Percentiles rank a stretch among this genome's conserved stretches.
phyloP scores from a whole-genome alignment of 441 rosid genomes.

The Gossypium armourianum region DNA sequence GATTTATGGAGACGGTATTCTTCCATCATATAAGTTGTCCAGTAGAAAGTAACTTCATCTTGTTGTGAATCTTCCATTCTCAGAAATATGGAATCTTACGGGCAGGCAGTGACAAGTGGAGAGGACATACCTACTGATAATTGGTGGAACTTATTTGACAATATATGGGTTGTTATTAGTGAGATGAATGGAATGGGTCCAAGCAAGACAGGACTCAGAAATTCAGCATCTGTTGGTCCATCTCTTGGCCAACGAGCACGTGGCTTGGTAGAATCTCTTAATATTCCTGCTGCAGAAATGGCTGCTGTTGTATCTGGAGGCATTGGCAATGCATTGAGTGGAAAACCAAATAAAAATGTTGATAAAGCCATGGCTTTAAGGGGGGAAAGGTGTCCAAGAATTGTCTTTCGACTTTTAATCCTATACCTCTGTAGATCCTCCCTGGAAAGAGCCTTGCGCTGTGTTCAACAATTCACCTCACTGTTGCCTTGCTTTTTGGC shows the following conservation, averaged over 20 bases:
- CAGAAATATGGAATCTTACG: slow-evolving; percentile 41
- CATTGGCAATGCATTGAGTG: slow-evolving; percentile 80
- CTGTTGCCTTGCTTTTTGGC: slow-evolving; percentile 72
- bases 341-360: slow-evolving; percentile 64
- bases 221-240: slow-evolving; percentile 51
- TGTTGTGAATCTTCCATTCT: slow-evolving; percentile 17
- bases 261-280: slow-evolving; percentile 88
- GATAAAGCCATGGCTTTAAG: slow-evolving; percentile 96
- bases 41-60: slow-evolving; percentile 5
- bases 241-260: slow-evolving; percentile 97
- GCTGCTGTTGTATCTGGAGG: slow-evolving; percentile 99
- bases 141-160: slow-evolving; percentile 90
- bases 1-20: not conserved
- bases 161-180: slow-evolving; percentile 71
- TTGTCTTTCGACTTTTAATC: slow-evolving; percentile 73
- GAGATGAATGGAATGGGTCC: slow-evolving; percentile 87
- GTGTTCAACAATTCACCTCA: slow-evolving; percentile 75
- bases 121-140: slow-evolving; percentile 41
- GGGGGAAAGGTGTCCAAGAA: slow-evolving; percentile 89
- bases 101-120: slow-evolving; percentile 33
- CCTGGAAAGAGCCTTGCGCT: slow-evolving; percentile 81
- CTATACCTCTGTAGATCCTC: slow-evolving; percentile 77
- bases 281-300: slow-evolving; percentile 99
- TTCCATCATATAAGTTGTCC: not conserved
- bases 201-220: slow-evolving; percentile 49